phyloP scores from a whole-genome alignment of 176 grass and related monocot species.

The Elymus sibiricus region DNA sequence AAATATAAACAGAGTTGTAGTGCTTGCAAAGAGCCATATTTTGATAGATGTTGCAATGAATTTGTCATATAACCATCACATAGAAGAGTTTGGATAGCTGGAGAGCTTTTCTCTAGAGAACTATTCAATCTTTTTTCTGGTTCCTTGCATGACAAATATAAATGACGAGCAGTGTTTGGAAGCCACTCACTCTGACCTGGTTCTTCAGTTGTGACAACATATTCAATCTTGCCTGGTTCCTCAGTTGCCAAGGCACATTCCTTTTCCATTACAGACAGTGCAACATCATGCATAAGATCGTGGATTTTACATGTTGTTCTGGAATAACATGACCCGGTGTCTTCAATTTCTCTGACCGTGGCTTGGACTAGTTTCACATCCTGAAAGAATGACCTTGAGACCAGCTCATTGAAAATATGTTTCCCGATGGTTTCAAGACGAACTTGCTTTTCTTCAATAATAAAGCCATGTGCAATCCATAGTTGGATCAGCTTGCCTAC shows the following conservation, averaged over 20 bases:
- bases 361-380: background rate
- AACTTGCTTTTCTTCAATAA: background rate
- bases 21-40: background rate
- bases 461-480: background rate
- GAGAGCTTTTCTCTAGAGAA: background rate
- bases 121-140: background rate
- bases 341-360: background rate
- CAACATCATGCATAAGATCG: slow-evolving; percentile 5
- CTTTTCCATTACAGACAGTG: background rate
- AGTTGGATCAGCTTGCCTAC: background rate
- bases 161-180: background rate
- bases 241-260: background rate
- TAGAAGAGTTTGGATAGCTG: background rate
- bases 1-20: fast-evolving
- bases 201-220: background rate
- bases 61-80: fast-evolving
- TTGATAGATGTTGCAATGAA: background rate
- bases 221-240: background rate
- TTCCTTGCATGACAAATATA: background rate
- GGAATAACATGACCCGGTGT: background rate
- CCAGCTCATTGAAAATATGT: background rate
- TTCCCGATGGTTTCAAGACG: background rate
- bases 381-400: background rate
- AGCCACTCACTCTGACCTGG: background rate
- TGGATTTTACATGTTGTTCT: background rate